These are phyloP conservation scores for Aspergillus homomorphus DNA, from an alignment of 495 filamentous ascomycete genomes.

Conservation along the genomic window DNA sequence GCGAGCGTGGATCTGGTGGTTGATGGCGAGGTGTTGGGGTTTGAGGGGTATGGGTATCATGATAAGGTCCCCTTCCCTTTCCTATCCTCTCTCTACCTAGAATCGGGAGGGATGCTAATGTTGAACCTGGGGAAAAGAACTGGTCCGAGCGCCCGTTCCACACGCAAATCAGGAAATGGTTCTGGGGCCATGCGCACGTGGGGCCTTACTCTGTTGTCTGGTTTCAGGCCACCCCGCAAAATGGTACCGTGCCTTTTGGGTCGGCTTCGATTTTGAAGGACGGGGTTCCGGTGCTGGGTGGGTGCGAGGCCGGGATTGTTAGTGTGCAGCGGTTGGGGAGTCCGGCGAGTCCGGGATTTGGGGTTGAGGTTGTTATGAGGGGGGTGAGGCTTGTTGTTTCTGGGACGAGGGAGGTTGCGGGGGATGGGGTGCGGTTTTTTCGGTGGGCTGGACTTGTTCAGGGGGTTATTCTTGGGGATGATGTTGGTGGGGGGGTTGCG, in stretches of 20 bases:
- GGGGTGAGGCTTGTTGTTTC: conserved; percentile 23
- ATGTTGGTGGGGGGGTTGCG: conserved; percentile 10
- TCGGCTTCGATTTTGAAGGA: neutral
- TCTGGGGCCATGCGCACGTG: conserved; percentile 42
- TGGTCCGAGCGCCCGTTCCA: conserved; percentile 19
- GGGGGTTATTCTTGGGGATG: conserved; percentile 17
- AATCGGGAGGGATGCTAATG: neutral
- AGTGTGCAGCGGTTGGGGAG: conserved; percentile 4
- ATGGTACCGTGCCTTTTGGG: conserved; percentile 14
- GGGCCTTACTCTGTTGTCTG: conserved; percentile 41
- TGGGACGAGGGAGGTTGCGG: conserved; percentile 15
- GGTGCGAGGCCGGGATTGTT: conserved; percentile 18
- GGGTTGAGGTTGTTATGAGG: conserved; percentile 12
- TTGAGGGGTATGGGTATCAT: conserved; percentile 39
- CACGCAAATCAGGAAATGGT: conserved; percentile 22
- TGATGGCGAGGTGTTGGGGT: conserved; percentile 24
- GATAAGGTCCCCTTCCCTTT: conserved; percentile 31
- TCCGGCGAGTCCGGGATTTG: conserved; percentile 1
- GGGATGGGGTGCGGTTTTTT: conserved; percentile 23
- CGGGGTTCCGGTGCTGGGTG: neutral
- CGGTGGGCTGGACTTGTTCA: conserved; percentile 27
- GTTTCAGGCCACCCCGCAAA: conserved; percentile 30
- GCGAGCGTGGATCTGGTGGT: conserved; percentile 30
- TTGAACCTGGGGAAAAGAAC: conserved; percentile 6
- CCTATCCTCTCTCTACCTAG: neutral